Conservation (phyloP, 805 yeast species). For the Huiozyma sinensis region DNA sequence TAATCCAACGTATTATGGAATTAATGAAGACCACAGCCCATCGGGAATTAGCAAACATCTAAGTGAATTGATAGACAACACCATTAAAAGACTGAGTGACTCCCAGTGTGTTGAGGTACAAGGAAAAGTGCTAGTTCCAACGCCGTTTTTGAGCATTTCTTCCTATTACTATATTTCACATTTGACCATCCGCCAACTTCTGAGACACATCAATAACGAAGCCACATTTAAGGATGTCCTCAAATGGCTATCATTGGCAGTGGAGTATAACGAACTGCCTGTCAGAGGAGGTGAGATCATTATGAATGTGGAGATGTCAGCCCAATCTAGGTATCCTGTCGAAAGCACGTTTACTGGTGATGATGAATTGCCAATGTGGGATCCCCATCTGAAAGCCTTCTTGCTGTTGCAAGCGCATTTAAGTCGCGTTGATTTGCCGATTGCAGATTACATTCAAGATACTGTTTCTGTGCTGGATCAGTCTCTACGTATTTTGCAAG, state of each 20-base stretch:
- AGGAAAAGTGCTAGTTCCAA: conserved; percentile 45
- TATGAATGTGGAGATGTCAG: conserved; percentile 74
- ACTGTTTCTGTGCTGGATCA: conserved; percentile 90
- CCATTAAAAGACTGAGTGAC: conserved; percentile 55
- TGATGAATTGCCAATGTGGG: conserved; percentile 64
- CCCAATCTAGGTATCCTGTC: conserved; percentile 51
- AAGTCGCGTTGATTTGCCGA: conserved; percentile 72
- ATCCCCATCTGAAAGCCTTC: conserved; percentile 73
- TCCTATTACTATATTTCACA: conserved; percentile 92
- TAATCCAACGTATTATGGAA: conserved; percentile 86
- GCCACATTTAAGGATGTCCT: conserved; percentile 37
- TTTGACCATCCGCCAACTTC: conserved; percentile 64
- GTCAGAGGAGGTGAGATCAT: conserved; percentile 88
- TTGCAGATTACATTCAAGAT: conserved; percentile 92
- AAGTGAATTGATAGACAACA: conserved; percentile 54
- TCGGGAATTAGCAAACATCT: conserved; percentile 49
- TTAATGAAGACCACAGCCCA: conserved; percentile 51
- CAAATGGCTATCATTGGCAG: conserved; percentile 39
- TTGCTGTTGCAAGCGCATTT: conserved; percentile 76
- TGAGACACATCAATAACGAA: conserved; percentile 37
- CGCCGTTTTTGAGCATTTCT: conserved; percentile 75
- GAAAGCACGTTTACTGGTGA: conserved; percentile 49
- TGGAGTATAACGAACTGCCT: conserved; percentile 80
- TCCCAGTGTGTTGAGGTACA: conserved; percentile 55
- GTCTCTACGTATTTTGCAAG: conserved; percentile 86